These are phyloP conservation scores for Crithidia thermophila DNA, from an alignment of 208 protist genomes.

Conservation along the genomic window DNA sequence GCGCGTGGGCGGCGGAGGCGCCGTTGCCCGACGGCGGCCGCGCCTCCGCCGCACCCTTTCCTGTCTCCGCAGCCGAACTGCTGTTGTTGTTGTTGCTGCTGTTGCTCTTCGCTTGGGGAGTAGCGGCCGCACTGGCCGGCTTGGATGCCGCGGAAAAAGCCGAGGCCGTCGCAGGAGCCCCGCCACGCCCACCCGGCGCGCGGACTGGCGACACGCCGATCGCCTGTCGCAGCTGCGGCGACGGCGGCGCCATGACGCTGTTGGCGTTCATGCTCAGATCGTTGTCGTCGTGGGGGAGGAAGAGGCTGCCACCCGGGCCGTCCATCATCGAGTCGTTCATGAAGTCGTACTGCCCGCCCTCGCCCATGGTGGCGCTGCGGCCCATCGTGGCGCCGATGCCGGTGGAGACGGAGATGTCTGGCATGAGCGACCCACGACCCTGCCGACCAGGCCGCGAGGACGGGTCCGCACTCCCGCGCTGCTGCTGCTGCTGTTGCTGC, in stretches of 20 bases:
- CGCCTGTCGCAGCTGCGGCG: neutral
- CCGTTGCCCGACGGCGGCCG: neutral
- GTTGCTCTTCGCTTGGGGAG: no score
- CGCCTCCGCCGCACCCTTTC: neutral
- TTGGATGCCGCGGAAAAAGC: neutral
- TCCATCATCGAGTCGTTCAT: conserved; percentile 30
- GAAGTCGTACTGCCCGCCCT: conserved; percentile 26
- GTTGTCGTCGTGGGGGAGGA: conserved; percentile 2
- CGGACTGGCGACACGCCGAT: neutral
- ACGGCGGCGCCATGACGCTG: neutral
- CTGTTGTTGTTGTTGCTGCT: neutral
- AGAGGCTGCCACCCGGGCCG: conserved; percentile 10
- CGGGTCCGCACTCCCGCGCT: neutral
- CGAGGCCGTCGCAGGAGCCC: neutral
- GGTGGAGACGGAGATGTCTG: neutral
- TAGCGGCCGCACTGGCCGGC: no score
- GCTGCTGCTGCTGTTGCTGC: neutral
- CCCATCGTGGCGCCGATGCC: neutral
- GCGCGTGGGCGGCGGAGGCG: neutral
- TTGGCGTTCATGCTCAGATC: no score
- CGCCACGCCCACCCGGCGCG: neutral
- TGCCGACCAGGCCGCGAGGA: neutral
- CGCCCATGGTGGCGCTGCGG: conserved; percentile 8
- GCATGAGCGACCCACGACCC: no score
- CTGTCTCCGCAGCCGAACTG: neutral